Conservation (phyloP, 768 basidiomycete species). For the Collybia mongolica region DNA sequence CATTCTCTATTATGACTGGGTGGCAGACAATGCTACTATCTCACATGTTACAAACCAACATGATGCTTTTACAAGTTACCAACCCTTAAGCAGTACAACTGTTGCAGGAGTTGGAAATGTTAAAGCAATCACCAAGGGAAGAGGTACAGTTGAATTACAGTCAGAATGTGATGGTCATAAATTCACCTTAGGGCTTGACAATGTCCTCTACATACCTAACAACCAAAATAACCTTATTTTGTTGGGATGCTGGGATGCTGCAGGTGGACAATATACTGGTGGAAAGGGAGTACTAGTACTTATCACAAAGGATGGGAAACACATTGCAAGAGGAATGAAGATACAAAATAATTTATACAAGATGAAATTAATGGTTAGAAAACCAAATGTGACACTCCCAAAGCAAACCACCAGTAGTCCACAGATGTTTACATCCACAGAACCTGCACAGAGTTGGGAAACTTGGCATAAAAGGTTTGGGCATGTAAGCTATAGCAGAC, state of each 20-base stretch:
- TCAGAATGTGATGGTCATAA: not conserved
- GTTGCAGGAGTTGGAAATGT: conserved; percentile 1
- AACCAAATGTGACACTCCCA: not conserved
- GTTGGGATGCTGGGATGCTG: conserved; percentile 3
- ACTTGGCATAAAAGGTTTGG: conserved; percentile 4
- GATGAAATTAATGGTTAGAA: not conserved
- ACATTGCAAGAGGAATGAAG: not conserved
- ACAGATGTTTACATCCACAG: not conserved
- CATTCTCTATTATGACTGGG: conserved; percentile 7
- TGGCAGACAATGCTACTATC: conserved; percentile 7
- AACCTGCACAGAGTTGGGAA: not conserved
- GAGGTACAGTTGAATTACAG: not conserved
- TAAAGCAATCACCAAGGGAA: not conserved
- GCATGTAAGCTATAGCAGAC: not conserved
- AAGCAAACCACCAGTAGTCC: not conserved
- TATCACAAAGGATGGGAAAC: conserved; percentile 2
- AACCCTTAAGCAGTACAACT: not conserved
- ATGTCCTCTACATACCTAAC: not conserved
- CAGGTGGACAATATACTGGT: not conserved
- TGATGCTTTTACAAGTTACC: conserved; percentile 1
- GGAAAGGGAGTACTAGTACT: not conserved
- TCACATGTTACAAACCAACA: conserved; percentile 4
- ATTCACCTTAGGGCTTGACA: not conserved
- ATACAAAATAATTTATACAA: not conserved
- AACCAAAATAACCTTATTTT: conserved; percentile 3